A percentile compares a stretch with the other conserved stretches of the same genome.
Conservation (phyloP, 75 land plant species). For the Adiantum capillusveneris region DNA sequence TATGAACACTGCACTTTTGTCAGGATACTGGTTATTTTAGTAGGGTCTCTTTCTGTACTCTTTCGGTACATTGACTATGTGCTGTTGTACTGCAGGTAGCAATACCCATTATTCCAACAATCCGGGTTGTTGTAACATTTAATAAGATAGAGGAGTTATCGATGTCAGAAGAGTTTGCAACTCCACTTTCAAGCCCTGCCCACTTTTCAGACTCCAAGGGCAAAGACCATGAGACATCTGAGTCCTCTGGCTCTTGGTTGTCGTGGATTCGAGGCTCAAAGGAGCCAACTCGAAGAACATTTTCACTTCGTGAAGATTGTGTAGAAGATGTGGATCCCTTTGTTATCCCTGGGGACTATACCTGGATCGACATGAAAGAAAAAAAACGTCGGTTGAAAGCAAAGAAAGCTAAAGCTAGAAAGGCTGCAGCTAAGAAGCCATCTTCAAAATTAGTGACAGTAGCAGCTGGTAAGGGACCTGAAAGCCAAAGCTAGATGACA, state of each 20-base stretch:
- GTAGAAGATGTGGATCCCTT: conserved; percentile 80
- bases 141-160: conserved; percentile 90
- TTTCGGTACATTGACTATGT: background rate
- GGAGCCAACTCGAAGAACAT: conserved; percentile 37
- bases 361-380: conserved; percentile 89
- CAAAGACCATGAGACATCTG: conserved; percentile 39
- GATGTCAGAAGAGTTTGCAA: conserved; percentile 73
- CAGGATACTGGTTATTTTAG: too few species aligned
- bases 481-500: too few species aligned
- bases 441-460: too few species aligned
- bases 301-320: conserved; percentile 18
- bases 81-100: conserved; percentile 55
- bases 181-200: conserved; percentile 88
- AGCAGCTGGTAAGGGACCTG: too few species aligned
- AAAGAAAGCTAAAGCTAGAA: conserved; percentile 61
- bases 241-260: conserved; percentile 81
- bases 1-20: too few species aligned
- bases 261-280: conserved; percentile 62
- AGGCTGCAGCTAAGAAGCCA: conserved; percentile 62
- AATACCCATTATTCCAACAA: conserved; percentile 91
- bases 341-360: conserved; percentile 76
- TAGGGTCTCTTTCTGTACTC: too few species aligned
- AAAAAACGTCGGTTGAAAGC: conserved; percentile 82
- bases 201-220: conserved; percentile 76
- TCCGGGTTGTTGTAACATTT: conserved; percentile 83